Percentiles rank a stretch among this genome's conserved stretches.
phyloP scores from a whole-genome alignment of 1,284 basidiomycete species.

The Cryptococcus amylolentus region DNA sequence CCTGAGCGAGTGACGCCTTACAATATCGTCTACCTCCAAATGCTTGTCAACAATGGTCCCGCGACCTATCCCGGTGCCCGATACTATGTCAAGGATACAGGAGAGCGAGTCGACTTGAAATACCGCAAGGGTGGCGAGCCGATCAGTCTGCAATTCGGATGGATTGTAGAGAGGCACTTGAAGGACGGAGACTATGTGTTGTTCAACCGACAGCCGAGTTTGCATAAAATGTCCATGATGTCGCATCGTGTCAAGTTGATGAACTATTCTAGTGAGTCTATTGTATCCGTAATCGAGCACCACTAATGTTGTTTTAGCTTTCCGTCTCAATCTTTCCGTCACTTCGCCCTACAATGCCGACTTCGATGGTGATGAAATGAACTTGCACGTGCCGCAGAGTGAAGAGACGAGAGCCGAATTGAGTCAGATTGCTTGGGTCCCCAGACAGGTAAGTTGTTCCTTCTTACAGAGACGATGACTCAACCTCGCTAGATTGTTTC shows the following conservation, averaged over 20 bases:
- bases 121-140: conserved; percentile 98
- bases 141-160: conserved; percentile 87
- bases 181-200: conserved; percentile 96
- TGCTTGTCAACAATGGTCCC: conserved; percentile 94
- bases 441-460: conserved; percentile 64
- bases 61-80: conserved; percentile 93
- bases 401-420: conserved; percentile 99
- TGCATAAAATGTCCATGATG: conserved; percentile 99
- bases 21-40: conserved; percentile 91
- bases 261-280: conserved; percentile 88
- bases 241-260: conserved; percentile 96
- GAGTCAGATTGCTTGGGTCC: conserved; percentile 99
- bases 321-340: conserved; percentile 93
- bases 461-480: neutral
- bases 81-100: conserved; percentile 96
- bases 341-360: conserved; percentile 71
- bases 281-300: neutral
- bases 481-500: conserved; percentile 75
- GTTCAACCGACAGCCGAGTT: conserved; percentile 96
- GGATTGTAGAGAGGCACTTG: conserved; percentile 97
- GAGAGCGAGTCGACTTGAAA: conserved; percentile 93
- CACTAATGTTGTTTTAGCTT: conserved; percentile 60
- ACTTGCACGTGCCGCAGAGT: conserved; percentile 84
- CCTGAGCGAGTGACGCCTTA: conserved; percentile 98
- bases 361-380: conserved; percentile 99